Evolutionary conservation across 345 rosid genomes (phyloP), one percentile per base, ranked within the genome.

Genomic region (Bruguiera gymnorhiza): DNA sequence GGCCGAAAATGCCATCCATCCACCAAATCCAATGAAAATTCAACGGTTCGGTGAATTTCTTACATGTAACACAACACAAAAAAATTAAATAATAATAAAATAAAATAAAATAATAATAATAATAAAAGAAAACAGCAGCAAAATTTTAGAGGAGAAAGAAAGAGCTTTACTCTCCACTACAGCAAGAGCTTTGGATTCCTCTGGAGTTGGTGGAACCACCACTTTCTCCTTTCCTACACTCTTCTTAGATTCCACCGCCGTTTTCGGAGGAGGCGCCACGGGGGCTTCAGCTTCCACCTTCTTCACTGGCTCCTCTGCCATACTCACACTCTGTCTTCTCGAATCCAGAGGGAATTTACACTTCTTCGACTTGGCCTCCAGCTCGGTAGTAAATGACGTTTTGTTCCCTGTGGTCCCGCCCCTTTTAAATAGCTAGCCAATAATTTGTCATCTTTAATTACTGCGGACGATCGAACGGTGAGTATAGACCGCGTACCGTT

Each of bases 301-400:
- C 79, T 82, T 80, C 55, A 46, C 69, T 66, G 83, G 84, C 55
- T 34, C 52, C 81, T 83, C 91, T 58, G 91, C 90, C 96, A 92
- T 89, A 63, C 24, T 69, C 36, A 5, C 53, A 29, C 26, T 29
- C 48, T 21, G 34, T 34, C 57, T 18, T 26, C 67, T 31, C 61
- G 9, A 39, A 16, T 18, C 3, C 30, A 31, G 8, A 29, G 26
- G 1, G 16, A 26, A 18, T 3, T 32, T 43, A 37, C 19, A 2
- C 59, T 1, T 9, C 60, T 24, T 31, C 9, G 6, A 4, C 31
- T 6, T 43, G 5, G 46, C 50, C 18, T 43, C 50, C 16, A 15
- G 13, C 50, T 8, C 10, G 9, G 37, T 34, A 34, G 1, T 34
- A 8, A 34, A 34, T 7, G 3, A 43, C 15, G 15, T 11, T 43